These are phyloP conservation scores for Wickerhamiella domercqiae DNA, from an alignment of 805 yeast species.

Conservation along the genomic window DNA sequence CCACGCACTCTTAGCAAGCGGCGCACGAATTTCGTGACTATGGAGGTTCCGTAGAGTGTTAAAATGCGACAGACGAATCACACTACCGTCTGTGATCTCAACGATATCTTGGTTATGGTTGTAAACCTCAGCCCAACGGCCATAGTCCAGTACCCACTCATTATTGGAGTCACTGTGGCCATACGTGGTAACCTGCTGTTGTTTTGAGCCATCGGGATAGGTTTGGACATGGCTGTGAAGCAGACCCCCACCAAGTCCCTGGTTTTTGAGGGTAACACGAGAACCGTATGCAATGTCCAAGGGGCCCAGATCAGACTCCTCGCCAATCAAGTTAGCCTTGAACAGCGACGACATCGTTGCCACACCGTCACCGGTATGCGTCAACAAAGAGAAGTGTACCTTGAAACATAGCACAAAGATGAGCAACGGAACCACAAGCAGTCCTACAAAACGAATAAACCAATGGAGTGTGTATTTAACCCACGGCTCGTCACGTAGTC, in stretches of 20 bases:
- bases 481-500: slow-evolving; percentile 48
- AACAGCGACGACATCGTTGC: slow-evolving; percentile 86
- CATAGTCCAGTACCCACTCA: slow-evolving; percentile 61
- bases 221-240: slow-evolving; percentile 66
- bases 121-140: slow-evolving; percentile 23
- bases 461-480: slow-evolving; percentile 54
- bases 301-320: slow-evolving; percentile 55
- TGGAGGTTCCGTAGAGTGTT: slow-evolving; percentile 64
- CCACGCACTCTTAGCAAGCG: slow-evolving; percentile 79
- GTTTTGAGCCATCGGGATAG: slow-evolving; percentile 88
- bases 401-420: slow-evolving; percentile 84
- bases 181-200: slow-evolving; percentile 81
- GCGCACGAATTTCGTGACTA: slow-evolving; percentile 95
- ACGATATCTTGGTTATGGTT: slow-evolving; percentile 26
- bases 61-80: slow-evolving; percentile 66
- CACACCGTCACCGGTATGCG: slow-evolving; percentile 91
- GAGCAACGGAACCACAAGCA: slow-evolving; percentile 65
- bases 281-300: slow-evolving; percentile 65
- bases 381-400: slow-evolving; percentile 70
- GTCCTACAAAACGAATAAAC: slow-evolving; percentile 50
- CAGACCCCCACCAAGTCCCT: slow-evolving; percentile 55
- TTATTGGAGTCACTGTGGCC: slow-evolving; percentile 42
- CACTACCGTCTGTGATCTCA: slow-evolving; percentile 49
- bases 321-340: slow-evolving; percentile 83
- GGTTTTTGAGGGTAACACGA: slow-evolving; percentile 60